Base-by-base conservation (phyloP, 1,284 basidiomycete species). In the Apiotrichum gracile region DNA sequence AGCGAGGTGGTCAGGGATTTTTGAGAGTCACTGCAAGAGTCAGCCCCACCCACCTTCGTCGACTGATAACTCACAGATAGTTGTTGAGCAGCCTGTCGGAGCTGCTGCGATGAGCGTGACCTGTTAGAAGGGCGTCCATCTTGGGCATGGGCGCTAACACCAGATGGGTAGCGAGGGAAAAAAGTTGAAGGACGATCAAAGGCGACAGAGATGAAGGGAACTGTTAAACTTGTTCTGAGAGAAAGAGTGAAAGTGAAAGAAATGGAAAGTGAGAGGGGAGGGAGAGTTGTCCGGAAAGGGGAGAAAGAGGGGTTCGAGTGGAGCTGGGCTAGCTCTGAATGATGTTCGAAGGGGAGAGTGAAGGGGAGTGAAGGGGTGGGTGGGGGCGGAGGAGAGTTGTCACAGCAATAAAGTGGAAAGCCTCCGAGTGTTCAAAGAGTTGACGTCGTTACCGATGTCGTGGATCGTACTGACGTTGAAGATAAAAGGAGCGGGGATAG, bases 81-180 rank as follows among this genome's bases (percentile, higher is more conserved):
- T 76, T 76, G 62, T 67, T 73, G 29, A 76, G 56, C 47, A 76
- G 61, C 46, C 74, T 48, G 53, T 76, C 74, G 52, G 65, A 68
- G 55, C 67, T 70, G 60, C 70, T 72, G 52, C 73, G 51, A 56
- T 76, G 74, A 45, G 68, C 68, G 55, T 73, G 68, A 27, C 72
- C 66, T 0, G 71, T 67, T 43, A 65, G 55, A 5, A 74, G 62
- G 27, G 66, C 64, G 61, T 70, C 68, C 73, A 74, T 75, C 29
- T 21, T 61, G 56, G 40, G 31, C 17, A 31, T 31, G n/a, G n/a
- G 29, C 22, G 29, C 33, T n/a, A 21, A 27, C 21, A 38, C 41
- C 38, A 43, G 35, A 33, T 14, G 19, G 27, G 29, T 17, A 31
- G 26, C n/a, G 26, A 27, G 26, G 13, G 22, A 31, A 47, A 21